Evolutionary conservation across 164 flowering plant genomes (phyloP).

Genomic region (Tinospora cordifolia): DNA sequence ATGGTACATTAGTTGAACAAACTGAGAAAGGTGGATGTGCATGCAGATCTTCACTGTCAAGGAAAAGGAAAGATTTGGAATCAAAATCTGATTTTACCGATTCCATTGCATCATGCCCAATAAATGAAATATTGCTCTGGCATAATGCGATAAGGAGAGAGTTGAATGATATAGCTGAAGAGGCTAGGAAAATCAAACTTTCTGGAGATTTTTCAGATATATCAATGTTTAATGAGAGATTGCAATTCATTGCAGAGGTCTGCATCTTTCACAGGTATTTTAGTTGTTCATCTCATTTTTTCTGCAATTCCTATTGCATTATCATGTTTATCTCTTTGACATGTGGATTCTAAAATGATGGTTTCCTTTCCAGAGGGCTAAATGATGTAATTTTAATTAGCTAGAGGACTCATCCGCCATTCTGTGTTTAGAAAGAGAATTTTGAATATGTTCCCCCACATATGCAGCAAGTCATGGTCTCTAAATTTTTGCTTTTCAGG

Average conservation of each 20-base stretch:
- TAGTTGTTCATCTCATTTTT: not conserved
- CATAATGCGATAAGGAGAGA: conserved; percentile 77
- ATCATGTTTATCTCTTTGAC: not conserved
- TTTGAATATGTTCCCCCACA: too few relatives aligned
- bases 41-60: conserved; percentile 33
- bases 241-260: conserved; percentile 89
- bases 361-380: not conserved
- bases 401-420: not conserved
- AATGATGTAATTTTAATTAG: not conserved
- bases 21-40: conserved; percentile 29
- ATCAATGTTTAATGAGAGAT: conserved; percentile 63
- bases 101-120: conserved; percentile 38
- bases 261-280: conserved; percentile 89
- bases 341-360: not conserved
- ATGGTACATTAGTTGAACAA: conserved; percentile 15
- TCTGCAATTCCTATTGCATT: not conserved
- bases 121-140: conserved; percentile 86
- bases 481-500: too few relatives aligned
- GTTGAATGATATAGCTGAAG: conserved; percentile 64
- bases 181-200: conserved; percentile 58
- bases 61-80: conserved; percentile 53
- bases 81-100: conserved; percentile 21
- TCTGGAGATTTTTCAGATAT: conserved; percentile 74
- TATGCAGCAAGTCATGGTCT: too few relatives aligned
- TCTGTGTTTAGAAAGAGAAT: too few relatives aligned